Percentiles rank a stretch among this genome's conserved stretches.
Evolutionary conservation across 345 rosid species (phyloP).

Genomic region (Lumnitzera racemosa): DNA sequence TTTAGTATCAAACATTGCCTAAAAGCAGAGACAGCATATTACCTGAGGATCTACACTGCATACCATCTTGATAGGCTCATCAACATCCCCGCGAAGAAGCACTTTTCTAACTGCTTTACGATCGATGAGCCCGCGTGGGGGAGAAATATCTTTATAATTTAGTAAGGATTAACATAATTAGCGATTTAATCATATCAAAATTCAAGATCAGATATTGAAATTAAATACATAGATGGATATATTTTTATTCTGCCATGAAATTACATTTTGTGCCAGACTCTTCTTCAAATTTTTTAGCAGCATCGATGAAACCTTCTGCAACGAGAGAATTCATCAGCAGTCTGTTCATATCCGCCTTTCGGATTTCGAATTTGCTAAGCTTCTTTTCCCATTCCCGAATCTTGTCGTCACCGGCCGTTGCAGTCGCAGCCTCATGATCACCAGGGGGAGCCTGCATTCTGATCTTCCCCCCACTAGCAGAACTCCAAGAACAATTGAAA

Average conservation of each 20-base stretch:
- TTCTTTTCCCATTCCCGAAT: slow-evolving; percentile 64
- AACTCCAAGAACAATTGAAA: no score
- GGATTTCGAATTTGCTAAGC: slow-evolving; percentile 56
- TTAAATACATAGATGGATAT: background rate
- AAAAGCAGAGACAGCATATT: no score
- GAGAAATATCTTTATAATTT: slow-evolving; percentile 66
- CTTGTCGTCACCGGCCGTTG: no score
- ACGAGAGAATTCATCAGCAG: slow-evolving; percentile 87
- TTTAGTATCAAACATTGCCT: no score
- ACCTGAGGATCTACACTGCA: slow-evolving; percentile 78
- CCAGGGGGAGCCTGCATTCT: no score
- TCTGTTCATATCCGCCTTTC: slow-evolving; percentile 83
- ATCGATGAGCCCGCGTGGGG: slow-evolving; percentile 50
- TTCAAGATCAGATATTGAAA: no score
- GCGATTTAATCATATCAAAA: background rate
- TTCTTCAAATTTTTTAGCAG: slow-evolving; percentile 62
- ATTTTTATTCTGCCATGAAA: background rate
- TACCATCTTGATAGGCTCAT: slow-evolving; percentile 77
- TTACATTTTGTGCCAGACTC: slow-evolving; percentile 84
- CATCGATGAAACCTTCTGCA: slow-evolving; percentile 82
- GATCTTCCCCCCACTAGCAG: no score
- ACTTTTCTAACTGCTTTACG: slow-evolving; percentile 85
- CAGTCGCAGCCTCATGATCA: no score
- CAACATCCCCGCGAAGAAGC: slow-evolving; percentile 70
- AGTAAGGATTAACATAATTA: slow-evolving; percentile 25